Base-by-base conservation (phyloP, 2,329 filamentous ascomycete genomes). In the Trichoderma semiorbis region DNA sequence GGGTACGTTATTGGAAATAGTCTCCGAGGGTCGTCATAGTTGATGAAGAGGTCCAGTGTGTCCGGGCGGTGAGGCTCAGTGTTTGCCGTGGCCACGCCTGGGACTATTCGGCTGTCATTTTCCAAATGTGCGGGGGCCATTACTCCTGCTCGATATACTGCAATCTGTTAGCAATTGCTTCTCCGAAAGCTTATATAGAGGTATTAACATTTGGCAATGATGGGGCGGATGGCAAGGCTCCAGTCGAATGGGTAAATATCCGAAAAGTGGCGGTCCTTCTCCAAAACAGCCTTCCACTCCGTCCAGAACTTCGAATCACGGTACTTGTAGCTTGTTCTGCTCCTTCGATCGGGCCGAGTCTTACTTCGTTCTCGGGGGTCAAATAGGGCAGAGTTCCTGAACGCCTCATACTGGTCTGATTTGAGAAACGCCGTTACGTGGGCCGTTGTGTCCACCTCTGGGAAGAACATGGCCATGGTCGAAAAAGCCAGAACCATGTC, bases 391-490 rank as follows among this genome's bases (percentile, higher is more conserved):
- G 76, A 77, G 2, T 72, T 70, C 6, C 71, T 67, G 5, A 79
- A 74, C 1, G 55, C 62, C 2, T 75, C 70, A 57, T 70, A 75
- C 21, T 70, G 58, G 4, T 47, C 73, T 1, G 74, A 77, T 7
- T 74, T 65, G 2, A 78, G 12, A 24, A 76, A 77, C 66, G 67
- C 67, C 6, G 74, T 78, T 1, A 75, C 73, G 0, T 72, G 28
- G 2, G 43, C 57, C 1, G 77, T 70, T 0, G 47, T 43, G 1
- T 73, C 63, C 0, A 57, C 39, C 0, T 73, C 72, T 1, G 78
- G 77, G 47, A 79, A 78, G 72, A 79, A 79, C 75, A 79, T 78
- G 24, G 76, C 76, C 50, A 76, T 66, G 21, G 60, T 57, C 7
- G 72, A 66, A 68, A 78, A 79, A 0, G 78, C 78, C 11, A 63